Evolutionary conservation across 306 rosid genomes (phyloP).

Genomic region (Albizia julibrissin): DNA sequence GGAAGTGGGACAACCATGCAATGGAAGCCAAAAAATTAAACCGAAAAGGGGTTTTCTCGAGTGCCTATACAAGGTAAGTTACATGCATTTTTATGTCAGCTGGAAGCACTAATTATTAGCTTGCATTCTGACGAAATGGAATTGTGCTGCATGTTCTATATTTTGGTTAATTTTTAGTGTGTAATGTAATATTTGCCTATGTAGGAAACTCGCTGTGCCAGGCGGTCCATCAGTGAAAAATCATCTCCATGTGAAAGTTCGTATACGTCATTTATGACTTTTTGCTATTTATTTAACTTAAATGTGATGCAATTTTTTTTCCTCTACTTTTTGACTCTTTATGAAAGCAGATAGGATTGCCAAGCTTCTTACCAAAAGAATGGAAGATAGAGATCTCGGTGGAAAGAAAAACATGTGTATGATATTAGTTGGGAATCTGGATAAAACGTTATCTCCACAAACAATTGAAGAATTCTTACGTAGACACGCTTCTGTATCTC

Average conservation of each 20-base stretch:
- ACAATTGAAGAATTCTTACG: conserved; percentile 55
- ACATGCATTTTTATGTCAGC: conserved; percentile 22
- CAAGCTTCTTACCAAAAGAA: conserved; percentile 2
- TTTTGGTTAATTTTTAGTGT: conserved; percentile 20
- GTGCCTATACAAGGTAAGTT: conserved; percentile 41
- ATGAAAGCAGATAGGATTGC: conserved; percentile 30
- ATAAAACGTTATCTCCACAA: conserved; percentile 47
- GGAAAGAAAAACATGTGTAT: conserved; percentile 42
- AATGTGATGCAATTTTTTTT: background rate
- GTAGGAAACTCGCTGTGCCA: conserved; percentile 45
- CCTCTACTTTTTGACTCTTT: background rate
- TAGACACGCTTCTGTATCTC: conserved; percentile 43
- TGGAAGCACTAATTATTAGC: background rate
- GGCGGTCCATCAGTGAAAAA: conserved; percentile 7
- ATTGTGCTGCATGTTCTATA: conserved; percentile 8
- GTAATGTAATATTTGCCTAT: conserved; percentile 29
- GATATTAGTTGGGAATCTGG: conserved; percentile 73
- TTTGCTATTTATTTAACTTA: background rate
- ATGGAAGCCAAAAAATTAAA: conserved; percentile 16
- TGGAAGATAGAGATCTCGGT: conserved; percentile 57
- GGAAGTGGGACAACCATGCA: background rate
- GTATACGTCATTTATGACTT: conserved; percentile 11
- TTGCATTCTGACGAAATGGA: background rate
- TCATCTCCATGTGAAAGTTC: conserved; percentile 28
- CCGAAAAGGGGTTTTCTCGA: conserved; percentile 34